Base-by-base conservation (phyloP, 139 green algal genomes). In the Nannochloris sp. region DNA sequence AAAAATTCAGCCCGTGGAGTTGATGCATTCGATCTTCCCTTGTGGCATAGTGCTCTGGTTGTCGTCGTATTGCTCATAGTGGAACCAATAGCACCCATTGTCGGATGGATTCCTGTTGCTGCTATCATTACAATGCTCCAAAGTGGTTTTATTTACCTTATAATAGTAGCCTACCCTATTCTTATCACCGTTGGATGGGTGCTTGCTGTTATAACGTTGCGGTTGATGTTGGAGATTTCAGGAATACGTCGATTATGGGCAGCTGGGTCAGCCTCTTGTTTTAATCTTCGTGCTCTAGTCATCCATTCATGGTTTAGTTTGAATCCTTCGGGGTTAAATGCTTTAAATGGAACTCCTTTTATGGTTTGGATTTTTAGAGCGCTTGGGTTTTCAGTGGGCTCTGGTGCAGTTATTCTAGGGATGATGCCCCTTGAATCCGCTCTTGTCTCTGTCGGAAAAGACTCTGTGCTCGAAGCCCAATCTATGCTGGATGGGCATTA, bases 311-410 rank as follows among this genome's bases (percentile, higher is more conserved):
- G 19, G 19, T 51, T 51, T 19, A 27, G 19, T 19, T 19, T 19
- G 19, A 51, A 51, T 19, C 19, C 19, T 19, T 19, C 54, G n/a
- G 24, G 24, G 19, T 25, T 61, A 42, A n/a, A 61, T n/a, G 54
- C 32, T 25, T 61, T 61, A 9, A n/a, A 61, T 38, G 54, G 54
- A 38, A 61, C 54, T 8, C 54, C 54, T 25, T 61, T 61, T 42
- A n/a, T n/a, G 24, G 54, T 61, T 38, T 42, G 23, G 19, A 61
- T 61, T 42, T 42, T 33, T n/a, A 38, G 54, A 15, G 23, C 25
- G 23, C 54, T 61, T 0, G 54, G 54, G 19, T 61, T 61, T n/a
- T 33, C 19, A 19, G 19, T 51, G 19, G 42, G 42, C 42, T 19
- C 19, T 19, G 42, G 42, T 19, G 42, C 19, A 19, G 42, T 51